Base-by-base conservation (phyloP, 345 rosid species). In the Eucalyptus leucophloia region DNA sequence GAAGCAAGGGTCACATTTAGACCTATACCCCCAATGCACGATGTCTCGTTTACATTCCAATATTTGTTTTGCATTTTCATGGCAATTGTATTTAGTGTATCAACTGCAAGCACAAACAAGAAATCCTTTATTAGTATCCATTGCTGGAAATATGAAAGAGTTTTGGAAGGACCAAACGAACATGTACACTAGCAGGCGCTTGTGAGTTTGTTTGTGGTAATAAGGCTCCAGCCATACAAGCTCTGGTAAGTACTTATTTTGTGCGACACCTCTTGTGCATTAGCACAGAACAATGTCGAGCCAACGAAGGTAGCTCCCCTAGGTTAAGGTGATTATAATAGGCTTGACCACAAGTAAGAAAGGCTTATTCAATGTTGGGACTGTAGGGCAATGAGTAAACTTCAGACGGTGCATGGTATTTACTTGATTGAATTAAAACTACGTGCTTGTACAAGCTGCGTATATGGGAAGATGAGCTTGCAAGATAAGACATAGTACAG, bases 81-180 rank as follows among this genome's bases (percentile, higher is more conserved):
- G 49, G 95, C 89, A 24, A 96, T 93, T 30, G 94, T 92, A 87
- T 88, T 88, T 34, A 96, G 93, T 54, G 91, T 90, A 92, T 93
- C 51, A 86, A 94, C 98, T 96, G 94, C 83, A 34, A 88, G 42
- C 30, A 88, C 50, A 60, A 34, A 60, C 87, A 56, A n/a, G 23
- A 49, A 15, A 42, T 86, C 19, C 10, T 9, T 49, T 30, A 30
- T 51, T 2, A 30, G 24, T 10, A 86, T 30, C 13, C 87, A 86
- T n/a, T 49, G 7, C 87, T 49, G 37, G 23, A 69, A 34, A 34
- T 1, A 32, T 69, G 44, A 7, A 69, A 69, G 81, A 69, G 81
- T 34, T 34, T 69, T 69, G 18, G 13, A 69, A 18, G 81, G 81
- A 32, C 23, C 81, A 69, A 69, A 9, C 2, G 42, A 69, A 32